Evolutionary conservation across 139 green algal genomes (phyloP), one percentile per base, ranked within the genome.

Genomic region (Chlamydomonas applanata): DNA sequence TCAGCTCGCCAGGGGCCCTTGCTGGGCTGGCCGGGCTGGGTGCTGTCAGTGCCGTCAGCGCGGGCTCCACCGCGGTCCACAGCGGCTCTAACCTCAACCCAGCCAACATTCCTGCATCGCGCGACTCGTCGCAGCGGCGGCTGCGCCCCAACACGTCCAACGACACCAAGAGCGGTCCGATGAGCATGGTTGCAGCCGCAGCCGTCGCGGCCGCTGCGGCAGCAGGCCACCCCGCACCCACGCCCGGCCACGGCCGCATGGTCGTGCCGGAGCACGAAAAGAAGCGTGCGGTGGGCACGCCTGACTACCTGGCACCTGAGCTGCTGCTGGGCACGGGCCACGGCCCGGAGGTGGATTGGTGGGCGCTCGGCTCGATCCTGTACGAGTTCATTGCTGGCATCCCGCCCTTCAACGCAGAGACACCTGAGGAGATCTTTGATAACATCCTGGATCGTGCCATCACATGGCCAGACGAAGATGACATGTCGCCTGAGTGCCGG

Each of bases 271-370:
- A 83, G 66, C 65, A 77, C 40, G 82, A 87, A 52, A n/a, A 33
- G 27, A 65, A 78, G 25, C 76, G 83, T 16, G 89, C 89, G 24
- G 81, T 96, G 49, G 95, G 95, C 70, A 98, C 95, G 9, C 95
- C 95, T 0, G 94, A 98, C 80, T 98, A 98, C 82, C 78, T 98
- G 49, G 94, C 95, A 0, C 95, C 95, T 0, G 95, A 98, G 89
- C 83, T 94, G 72, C 81, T 97, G 65, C 82, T 94, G 64, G 89
- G 89, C 52, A 89, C 77, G 25, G 72, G 78, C 4, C 85, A 97
- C 60, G 90, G 78, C 2, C 87, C 85, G 25, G 91, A 93, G 69
- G 90, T 93, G 65, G 94, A 98, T 77, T 98, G 94, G 94, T 98
- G 94, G 94, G 86, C 85, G 45, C 78, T 97, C 36, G 94, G 94